Conservation (phyloP, 805 yeast genomes). For the Komagataella mondaviorum region DNA sequence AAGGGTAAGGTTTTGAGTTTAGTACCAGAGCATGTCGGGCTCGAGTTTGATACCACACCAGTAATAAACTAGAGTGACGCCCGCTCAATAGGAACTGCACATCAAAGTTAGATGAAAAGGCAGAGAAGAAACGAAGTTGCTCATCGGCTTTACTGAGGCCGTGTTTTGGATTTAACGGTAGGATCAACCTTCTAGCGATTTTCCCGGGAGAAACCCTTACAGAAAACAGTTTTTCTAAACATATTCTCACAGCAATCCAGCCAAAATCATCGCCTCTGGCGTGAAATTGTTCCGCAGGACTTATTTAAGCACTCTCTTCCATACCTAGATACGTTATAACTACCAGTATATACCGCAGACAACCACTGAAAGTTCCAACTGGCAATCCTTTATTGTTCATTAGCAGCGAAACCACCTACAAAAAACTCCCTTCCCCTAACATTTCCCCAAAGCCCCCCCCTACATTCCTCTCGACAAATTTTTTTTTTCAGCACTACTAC, state of each 20-base stretch:
- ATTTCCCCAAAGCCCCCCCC: neutral
- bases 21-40: slow-evolving; percentile 61
- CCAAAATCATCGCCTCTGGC: neutral
- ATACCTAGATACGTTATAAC: neutral
- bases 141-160: neutral
- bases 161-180: too few relatives aligned
- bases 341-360: neutral
- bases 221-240: neutral
- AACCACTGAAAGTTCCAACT: neutral
- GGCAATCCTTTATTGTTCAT: neutral
- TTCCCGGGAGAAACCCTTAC: neutral
- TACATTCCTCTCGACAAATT: neutral
- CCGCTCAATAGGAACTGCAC: neutral
- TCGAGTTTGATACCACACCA: neutral
- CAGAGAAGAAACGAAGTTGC: neutral
- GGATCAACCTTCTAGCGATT: neutral
- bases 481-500: neutral
- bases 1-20: slow-evolving; percentile 60
- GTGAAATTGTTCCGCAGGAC: neutral
- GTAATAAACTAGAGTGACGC: neutral
- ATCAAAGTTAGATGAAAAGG: neutral
- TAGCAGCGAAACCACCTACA: neutral
- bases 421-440: neutral
- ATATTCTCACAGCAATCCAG: neutral
- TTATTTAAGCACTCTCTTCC: neutral